phyloP scores from a whole-genome alignment of 257 asterid species.

The Plantago elongata region DNA sequence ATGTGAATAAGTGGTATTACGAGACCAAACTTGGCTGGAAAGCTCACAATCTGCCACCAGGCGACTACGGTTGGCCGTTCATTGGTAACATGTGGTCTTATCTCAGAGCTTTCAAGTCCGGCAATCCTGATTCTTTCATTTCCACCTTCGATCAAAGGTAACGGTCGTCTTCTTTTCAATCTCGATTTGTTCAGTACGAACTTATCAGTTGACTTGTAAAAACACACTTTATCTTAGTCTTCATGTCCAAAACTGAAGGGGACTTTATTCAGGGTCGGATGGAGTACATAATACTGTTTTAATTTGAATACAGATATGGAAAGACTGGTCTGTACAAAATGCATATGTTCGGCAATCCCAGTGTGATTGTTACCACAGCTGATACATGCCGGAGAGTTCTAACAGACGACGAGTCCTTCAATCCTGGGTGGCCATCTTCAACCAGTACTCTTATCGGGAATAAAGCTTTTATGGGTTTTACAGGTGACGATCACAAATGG shows the following conservation, averaged over 20 bases:
- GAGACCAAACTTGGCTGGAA: slow-evolving; percentile 51
- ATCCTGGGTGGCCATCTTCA: slow-evolving; percentile 87
- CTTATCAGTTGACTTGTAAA: too few species aligned
- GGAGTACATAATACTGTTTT: not conserved
- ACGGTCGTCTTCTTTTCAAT: slow-evolving; percentile 7
- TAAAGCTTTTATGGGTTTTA: slow-evolving; percentile 65
- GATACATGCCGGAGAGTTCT: slow-evolving; percentile 71
- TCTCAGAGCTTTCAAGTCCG: slow-evolving; percentile 77
- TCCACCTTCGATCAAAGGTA: slow-evolving; percentile 51
- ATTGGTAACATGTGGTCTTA: slow-evolving; percentile 80
- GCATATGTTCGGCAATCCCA: slow-evolving; percentile 78
- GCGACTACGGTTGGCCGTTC: slow-evolving; percentile 92
- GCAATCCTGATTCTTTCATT: slow-evolving; percentile 68
- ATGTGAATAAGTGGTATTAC: slow-evolving; percentile 38
- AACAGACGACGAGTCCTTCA: slow-evolving; percentile 74
- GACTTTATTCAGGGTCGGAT: not conserved
- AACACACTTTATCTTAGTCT: too few species aligned
- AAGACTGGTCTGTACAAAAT: slow-evolving; percentile 63
- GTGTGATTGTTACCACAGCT: slow-evolving; percentile 71
- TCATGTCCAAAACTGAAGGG: too few species aligned
- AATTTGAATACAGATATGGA: slow-evolving; percentile 49
- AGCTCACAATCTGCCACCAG: slow-evolving; percentile 66
- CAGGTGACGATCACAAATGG: slow-evolving; percentile 67
- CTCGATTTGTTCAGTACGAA: too few species aligned
- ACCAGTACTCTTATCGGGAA: slow-evolving; percentile 67